phyloP scores from a whole-genome alignment of 83 land plant species.

The Picea abies region DNA sequence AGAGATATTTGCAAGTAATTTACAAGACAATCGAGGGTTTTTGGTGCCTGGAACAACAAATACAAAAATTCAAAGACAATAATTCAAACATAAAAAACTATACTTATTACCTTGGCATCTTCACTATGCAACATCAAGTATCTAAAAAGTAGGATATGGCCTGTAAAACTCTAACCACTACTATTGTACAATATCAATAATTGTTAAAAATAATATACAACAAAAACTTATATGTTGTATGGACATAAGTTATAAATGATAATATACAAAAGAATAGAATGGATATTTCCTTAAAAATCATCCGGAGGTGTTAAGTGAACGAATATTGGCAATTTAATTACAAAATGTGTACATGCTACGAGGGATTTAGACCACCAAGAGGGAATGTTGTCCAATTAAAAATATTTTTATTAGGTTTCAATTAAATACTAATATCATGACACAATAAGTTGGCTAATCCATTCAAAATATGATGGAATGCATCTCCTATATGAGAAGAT shows the following conservation, averaged over 20 bases:
- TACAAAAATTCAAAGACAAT: no score
- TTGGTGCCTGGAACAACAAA: no score
- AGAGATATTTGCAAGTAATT: no score
- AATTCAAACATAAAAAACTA: neutral
- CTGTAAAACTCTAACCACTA: neutral
- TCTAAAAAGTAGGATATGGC: neutral
- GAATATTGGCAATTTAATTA: neutral
- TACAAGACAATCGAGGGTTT: no score
- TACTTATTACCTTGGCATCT: neutral
- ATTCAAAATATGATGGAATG: conserved; percentile 87
- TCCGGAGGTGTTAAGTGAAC: neutral
- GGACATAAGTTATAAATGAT: neutral
- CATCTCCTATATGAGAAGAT: conserved; percentile 83
- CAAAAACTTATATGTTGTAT: neutral
- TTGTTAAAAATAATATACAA: conserved; percentile 8
- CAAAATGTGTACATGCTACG: conserved; percentile 32
- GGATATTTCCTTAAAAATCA: neutral
- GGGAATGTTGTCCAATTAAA: conserved; percentile 85
- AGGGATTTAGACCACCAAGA: conserved; percentile 78
- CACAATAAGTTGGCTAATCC: conserved; percentile 81
- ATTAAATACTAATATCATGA: conserved; percentile 52
- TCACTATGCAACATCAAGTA: neutral
- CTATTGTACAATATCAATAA: neutral
- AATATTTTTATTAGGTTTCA: conserved; percentile 60
- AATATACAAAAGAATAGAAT: neutral